phyloP scores from a whole-genome alignment of 164 flowering plant genomes.

The Umbilicus rupestris region DNA sequence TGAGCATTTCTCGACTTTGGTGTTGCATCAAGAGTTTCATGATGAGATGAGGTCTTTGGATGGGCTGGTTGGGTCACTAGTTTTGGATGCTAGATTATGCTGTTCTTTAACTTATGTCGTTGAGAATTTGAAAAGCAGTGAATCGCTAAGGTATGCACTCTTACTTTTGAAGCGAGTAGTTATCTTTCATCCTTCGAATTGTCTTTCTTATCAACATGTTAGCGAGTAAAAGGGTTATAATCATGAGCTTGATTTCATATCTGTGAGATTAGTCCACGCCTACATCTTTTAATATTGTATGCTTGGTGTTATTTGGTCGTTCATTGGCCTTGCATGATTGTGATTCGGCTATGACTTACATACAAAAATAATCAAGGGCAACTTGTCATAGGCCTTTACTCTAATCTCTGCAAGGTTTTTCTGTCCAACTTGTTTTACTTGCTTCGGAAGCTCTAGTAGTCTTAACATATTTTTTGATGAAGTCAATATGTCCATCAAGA shows the following conservation, averaged over 20 bases:
- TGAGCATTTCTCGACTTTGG: conserved; percentile 65
- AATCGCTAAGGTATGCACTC: conserved; percentile 15
- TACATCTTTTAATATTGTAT: not conserved
- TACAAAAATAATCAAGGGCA: no score
- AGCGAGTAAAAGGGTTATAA: no score
- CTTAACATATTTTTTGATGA: no score
- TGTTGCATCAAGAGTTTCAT: conserved; percentile 52
- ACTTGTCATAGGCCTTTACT: no score
- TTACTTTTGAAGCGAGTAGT: not conserved
- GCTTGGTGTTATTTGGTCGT: no score
- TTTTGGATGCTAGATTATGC: conserved; percentile 50
- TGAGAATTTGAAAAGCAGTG: conserved; percentile 32
- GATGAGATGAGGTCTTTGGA: conserved; percentile 54
- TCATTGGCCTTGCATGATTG: no score
- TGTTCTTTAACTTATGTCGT: conserved; percentile 34
- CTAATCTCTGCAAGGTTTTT: no score
- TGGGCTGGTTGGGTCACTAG: conserved; percentile 37
- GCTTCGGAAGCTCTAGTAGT: no score
- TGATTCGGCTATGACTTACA: no score
- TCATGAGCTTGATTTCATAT: not conserved
- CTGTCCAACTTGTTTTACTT: no score
- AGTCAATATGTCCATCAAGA: no score
- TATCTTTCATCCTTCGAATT: not conserved
- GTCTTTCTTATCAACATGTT: not conserved
- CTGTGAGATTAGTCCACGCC: not conserved